Evolutionary conservation across 495 filamentous ascomycete species (phyloP), one percentile per base, ranked within the genome.

Genomic region (Hypoxylon fragiforme): DNA sequence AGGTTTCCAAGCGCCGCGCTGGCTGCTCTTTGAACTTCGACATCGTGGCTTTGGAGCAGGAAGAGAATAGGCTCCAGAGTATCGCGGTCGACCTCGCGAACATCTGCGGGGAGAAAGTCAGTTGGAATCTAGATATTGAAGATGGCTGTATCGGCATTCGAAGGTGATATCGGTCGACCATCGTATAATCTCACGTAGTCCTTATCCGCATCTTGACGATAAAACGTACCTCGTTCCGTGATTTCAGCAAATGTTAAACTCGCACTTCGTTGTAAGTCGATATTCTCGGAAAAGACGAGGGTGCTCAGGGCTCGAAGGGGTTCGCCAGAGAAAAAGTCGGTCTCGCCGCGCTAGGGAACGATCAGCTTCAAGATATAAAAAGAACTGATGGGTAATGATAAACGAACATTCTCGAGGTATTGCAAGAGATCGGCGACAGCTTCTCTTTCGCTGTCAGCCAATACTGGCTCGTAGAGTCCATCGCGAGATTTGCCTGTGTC

Each of bases 191-290:
- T 19, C 13, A 21, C 45, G 38, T 14, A 7, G 16, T 26, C 19
- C 15, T 32, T 13, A 7, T 14, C 18, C 12, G 15, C 6, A 12
- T 28, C 16, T 38, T 20, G 36, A 54, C 3, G 15, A 12, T 1
- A 32, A 39, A 16, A 77, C 83, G 64, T 77, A 97, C 94, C 95
- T 88, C 91, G 77, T 69, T 99, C 94, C 11, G 94, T 99, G 66
- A 99, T 97, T 69, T 99, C 94, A 20, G 94, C 94, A 76, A 99
- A 99, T 1, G 94, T 99, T 72, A 99, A 82, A 71, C 91, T 96
- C 11, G 94, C 94, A 72, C 95, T 97, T 53, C 94, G 83, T 72
- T 99, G 94, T 38, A 99, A 82, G 62, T 99, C 95, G 67, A 99
- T 90, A 77, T 99, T 99, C 65, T 97, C 91, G 34, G 95, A 97